Base-by-base conservation (phyloP, 106 monocot genomes). In the Amphibolis antarctica region DNA sequence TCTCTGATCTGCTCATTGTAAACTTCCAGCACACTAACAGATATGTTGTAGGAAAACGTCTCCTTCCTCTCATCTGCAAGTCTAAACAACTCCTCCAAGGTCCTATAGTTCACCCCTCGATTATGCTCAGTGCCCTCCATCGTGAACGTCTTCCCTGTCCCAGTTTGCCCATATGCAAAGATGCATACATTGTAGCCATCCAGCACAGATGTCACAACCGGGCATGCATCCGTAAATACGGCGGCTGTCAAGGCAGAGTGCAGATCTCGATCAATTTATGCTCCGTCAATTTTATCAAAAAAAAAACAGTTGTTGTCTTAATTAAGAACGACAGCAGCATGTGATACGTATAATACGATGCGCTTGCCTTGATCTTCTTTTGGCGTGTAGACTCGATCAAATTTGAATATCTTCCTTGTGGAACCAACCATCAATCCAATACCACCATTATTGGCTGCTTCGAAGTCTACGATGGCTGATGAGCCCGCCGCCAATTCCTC, bases 1-100 rank as follows among this genome's bases (percentile, higher is more conserved):
- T 92, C 92, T 58, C 86, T 74, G 48, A 92, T 92, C 54, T 86
- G 86, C 42, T 92, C 92, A 62, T 92, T 92, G 64, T 92, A 92
- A 14, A 92, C 86, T 72, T 92, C 92, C 44, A 92, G 79, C 44
- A 92, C 92, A 70, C 92, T 87, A 50, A 92, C 92, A 26, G 84
- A 84, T 21, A 92, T 80, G 48, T 57, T 62, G 28, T 87, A 92
- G 7, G 69, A 66, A 72, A 80, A 72, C 15, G 77, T 82, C 31
- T 84, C 92, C 44, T 74, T 87, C 50, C 84, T 81, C 56, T 81
- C 86, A 6, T 42, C 67, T 5, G 84, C 71, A 64, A 86, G 77
- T 42, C 67, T 84, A 56, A 92, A 92, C 48, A 92, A 44, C 66
- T 86, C 92, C 61, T 86, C 82, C 31, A 92, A 56, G 11, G 92